phyloP scores from a whole-genome alignment of 192 early-diverging fungal genomes.

The Glomus cerebriforme region DNA sequence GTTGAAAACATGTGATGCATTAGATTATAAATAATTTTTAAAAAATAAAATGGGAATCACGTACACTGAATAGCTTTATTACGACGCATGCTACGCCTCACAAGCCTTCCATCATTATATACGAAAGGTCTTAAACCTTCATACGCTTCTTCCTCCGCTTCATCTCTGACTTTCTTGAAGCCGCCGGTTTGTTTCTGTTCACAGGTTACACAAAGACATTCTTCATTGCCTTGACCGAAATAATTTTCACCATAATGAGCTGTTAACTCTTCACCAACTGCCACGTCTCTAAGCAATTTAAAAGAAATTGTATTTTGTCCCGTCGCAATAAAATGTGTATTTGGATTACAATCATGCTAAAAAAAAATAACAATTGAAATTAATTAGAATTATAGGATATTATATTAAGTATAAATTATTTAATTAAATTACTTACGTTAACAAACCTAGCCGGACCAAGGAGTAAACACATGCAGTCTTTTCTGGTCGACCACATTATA shows the following conservation, averaged over 20 bases:
- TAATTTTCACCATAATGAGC: conserved; percentile 62
- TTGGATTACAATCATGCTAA: conserved; percentile 66
- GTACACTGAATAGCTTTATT: background rate
- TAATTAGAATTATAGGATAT: conserved; percentile 1
- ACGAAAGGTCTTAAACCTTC: conserved; percentile 20
- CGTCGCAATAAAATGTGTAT: conserved; percentile 50
- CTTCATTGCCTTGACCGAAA: conserved; percentile 61
- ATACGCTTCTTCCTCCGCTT: background rate
- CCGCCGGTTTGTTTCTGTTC: conserved; percentile 39
- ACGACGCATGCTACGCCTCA: conserved; percentile 1
- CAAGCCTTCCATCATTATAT: conserved; percentile 6
- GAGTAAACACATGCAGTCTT: conserved; percentile 54
- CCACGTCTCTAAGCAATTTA: conserved; percentile 49
- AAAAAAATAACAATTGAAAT: conserved; percentile 18
- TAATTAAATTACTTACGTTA: conserved; percentile 49
- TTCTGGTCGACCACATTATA: conserved; percentile 35
- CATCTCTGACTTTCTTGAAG: background rate
- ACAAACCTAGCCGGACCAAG: conserved; percentile 67
- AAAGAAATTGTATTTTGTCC: conserved; percentile 58
- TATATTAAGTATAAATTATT: too few relatives aligned
- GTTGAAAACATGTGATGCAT: background rate
- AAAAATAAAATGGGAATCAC: background rate
- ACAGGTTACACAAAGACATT: conserved; percentile 63
- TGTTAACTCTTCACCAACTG: conserved; percentile 60
- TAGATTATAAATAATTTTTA: background rate